These are phyloP conservation scores for Clausena lansium DNA, from an alignment of 345 rosid genomes.

Conservation along the genomic window DNA sequence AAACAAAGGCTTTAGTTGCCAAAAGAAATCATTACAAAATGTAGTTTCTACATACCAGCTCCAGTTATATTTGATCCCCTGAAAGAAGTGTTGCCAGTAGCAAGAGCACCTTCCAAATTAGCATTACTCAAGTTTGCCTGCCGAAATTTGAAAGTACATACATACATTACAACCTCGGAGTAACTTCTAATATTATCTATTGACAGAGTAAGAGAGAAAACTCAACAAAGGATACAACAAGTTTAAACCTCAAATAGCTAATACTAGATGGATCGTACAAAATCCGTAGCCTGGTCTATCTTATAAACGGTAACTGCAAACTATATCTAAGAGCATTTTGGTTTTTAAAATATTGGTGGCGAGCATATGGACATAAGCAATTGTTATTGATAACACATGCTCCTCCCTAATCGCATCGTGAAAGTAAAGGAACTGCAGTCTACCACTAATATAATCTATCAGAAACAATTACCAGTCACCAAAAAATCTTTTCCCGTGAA, in stretches of 20 bases:
- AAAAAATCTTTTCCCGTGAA: background rate
- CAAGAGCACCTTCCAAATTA: conserved; percentile 88
- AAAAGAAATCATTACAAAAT: background rate
- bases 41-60: conserved; percentile 50
- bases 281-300: background rate
- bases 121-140: conserved; percentile 88
- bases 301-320: background rate
- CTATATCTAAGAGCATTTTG: background rate
- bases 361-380: background rate
- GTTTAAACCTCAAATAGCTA: background rate
- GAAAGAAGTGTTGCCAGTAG: conserved; percentile 93
- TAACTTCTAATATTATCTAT: background rate
- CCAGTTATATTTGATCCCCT: conserved; percentile 85
- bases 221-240: background rate
- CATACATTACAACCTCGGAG: background rate
- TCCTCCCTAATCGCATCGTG: background rate
- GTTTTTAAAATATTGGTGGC: background rate
- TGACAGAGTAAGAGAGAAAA: background rate
- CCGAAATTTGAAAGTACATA: conserved; percentile 9
- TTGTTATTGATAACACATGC: background rate
- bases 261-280: background rate
- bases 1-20: background rate
- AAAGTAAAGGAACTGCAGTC: background rate
- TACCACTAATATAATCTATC: background rate
- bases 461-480: background rate